Percentiles rank a stretch among this genome's conserved stretches.
phyloP scores from a whole-genome alignment of 192 early-diverging fungal species.

The Bifiguratus adelaidae region DNA sequence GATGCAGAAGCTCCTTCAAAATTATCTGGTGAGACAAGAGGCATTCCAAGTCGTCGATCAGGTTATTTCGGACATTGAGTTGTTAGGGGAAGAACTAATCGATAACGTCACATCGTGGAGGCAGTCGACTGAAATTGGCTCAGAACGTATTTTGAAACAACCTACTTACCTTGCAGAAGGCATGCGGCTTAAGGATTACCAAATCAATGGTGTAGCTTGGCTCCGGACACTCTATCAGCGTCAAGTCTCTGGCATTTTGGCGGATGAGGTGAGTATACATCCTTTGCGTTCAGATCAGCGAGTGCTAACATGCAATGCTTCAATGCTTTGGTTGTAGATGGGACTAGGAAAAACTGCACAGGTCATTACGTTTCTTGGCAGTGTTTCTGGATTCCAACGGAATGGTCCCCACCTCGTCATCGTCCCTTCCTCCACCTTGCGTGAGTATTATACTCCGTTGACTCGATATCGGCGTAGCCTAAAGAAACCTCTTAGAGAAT shows the following conservation, averaged over 20 bases:
- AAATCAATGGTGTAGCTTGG: slow-evolving; percentile 85
- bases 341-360: slow-evolving; percentile 91
- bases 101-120: slow-evolving; percentile 38
- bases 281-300: neutral
- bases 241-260: slow-evolving; percentile 65
- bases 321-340: slow-evolving; percentile 39
- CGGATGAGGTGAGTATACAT: slow-evolving; percentile 28
- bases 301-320: neutral
- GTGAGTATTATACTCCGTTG: no score
- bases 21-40: slow-evolving; percentile 41
- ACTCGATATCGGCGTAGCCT: no score
- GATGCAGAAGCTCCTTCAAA: slow-evolving; percentile 31
- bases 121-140: slow-evolving; percentile 6
- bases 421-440: slow-evolving; percentile 80
- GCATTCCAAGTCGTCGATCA: slow-evolving; percentile 53
- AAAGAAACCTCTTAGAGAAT: no score
- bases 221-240: slow-evolving; percentile 61
- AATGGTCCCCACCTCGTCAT: slow-evolving; percentile 67
- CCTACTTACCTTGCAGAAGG: slow-evolving; percentile 43
- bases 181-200: slow-evolving; percentile 70
- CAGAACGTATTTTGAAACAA: slow-evolving; percentile 33
- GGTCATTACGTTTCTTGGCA: slow-evolving; percentile 71
- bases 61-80: slow-evolving; percentile 45
- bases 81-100: slow-evolving; percentile 36
- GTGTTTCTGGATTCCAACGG: slow-evolving; percentile 34